Conservation (phyloP, 768 basidiomycete genomes). For the Tylopilus balloui region DNA sequence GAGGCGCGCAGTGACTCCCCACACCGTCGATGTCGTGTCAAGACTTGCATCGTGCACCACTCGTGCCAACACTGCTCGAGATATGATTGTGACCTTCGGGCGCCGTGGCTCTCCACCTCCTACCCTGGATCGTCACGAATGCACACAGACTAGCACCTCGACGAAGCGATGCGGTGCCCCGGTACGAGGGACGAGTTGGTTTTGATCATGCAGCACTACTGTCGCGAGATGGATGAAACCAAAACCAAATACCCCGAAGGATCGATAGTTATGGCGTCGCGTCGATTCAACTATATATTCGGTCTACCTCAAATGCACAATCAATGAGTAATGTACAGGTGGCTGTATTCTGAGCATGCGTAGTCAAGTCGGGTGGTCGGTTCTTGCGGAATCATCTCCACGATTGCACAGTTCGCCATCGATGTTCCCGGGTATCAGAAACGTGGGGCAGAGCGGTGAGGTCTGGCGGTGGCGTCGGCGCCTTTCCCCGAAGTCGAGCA, state of each 20-base stretch:
- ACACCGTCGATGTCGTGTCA: conserved; percentile 39
- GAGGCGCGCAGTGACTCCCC: conserved; percentile 47
- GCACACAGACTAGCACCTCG: conserved; percentile 32
- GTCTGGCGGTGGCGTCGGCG: conserved; percentile 44
- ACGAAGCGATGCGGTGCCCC: conserved; percentile 60
- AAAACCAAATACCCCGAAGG: too few species aligned
- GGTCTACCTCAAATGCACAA: background rate
- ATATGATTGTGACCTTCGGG: conserved; percentile 63
- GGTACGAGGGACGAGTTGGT: conserved; percentile 48
- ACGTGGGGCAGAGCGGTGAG: background rate
- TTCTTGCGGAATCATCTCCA: conserved; percentile 26
- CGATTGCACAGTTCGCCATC: conserved; percentile 37
- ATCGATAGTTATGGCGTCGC: too few species aligned
- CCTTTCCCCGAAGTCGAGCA: conserved; percentile 46
- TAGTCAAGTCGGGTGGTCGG: background rate
- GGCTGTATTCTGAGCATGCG: background rate
- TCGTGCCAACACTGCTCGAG: conserved; percentile 52
- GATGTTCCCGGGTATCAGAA: conserved; percentile 29
- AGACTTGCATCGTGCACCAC: conserved; percentile 46
- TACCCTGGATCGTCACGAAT: conserved; percentile 12
- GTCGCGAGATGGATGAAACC: conserved; percentile 39
- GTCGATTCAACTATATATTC: background rate
- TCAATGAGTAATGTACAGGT: conserved; percentile 9
- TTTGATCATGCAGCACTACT: conserved; percentile 61
- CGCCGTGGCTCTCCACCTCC: conserved; percentile 44